Evolutionary conservation across 23 red algal genomes (phyloP).

Genomic region (Chondrus crispus): DNA sequence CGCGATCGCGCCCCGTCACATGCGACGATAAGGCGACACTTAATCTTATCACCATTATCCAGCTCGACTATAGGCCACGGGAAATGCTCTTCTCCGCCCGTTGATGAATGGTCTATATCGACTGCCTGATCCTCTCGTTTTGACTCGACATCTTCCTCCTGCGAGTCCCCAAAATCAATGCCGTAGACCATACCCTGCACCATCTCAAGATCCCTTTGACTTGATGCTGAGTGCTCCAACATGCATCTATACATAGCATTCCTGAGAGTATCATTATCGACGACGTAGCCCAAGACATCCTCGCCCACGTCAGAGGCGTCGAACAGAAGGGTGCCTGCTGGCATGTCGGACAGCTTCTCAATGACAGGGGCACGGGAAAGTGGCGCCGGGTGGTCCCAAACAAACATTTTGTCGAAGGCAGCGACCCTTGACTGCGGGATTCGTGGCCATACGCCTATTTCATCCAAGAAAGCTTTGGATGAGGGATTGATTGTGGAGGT

Average conservation of each 20-base stretch:
- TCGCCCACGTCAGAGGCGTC: slow-evolving; percentile 26
- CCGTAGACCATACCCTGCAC: slow-evolving; percentile 3
- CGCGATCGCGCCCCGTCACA: slow-evolving; percentile 80
- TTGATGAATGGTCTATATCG: too few relatives aligned
- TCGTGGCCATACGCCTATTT: slow-evolving; percentile 65
- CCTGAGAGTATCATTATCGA: slow-evolving; percentile 70
- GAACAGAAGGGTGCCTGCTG: slow-evolving; percentile 35
- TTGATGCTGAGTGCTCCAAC: neutral
- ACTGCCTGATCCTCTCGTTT: too few relatives aligned
- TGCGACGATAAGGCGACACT: slow-evolving; percentile 71
- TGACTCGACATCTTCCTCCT: neutral
- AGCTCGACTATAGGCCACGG: slow-evolving; percentile 64
- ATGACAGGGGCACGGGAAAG: neutral
- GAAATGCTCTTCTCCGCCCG: neutral
- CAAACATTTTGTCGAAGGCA: slow-evolving; percentile 68
- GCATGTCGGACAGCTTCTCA: neutral
- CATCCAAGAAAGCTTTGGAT: slow-evolving; percentile 64
- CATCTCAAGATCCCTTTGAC: neutral
- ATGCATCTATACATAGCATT: slow-evolving; percentile 54
- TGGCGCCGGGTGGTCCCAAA: slow-evolving; percentile 66
- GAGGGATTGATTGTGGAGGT: slow-evolving; percentile 78
- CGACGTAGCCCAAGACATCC: slow-evolving; percentile 46
- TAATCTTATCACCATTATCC: slow-evolving; percentile 25
- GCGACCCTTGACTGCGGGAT: slow-evolving; percentile 44
- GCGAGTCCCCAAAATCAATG: neutral